Percentiles rank a stretch among this genome's conserved stretches.
These are phyloP conservation scores for Curvularia spicifera DNA, from an alignment of 2,329 filamentous ascomycete species.

Conservation along the genomic window DNA sequence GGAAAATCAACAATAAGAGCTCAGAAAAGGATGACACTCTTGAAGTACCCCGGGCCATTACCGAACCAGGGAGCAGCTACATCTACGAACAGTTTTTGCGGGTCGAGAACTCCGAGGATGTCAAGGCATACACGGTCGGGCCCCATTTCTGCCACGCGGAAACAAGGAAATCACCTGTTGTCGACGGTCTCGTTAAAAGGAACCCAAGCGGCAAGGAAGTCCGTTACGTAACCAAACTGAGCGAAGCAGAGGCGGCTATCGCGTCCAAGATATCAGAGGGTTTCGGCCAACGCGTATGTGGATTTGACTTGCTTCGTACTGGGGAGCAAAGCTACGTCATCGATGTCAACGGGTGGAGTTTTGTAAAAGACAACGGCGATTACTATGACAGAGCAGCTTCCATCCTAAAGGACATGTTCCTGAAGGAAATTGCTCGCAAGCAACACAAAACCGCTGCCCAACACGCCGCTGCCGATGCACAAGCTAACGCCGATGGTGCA, in stretches of 20 bases:
- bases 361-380: conserved; percentile 98
- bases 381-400: conserved; percentile 92
- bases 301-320: conserved; percentile 90
- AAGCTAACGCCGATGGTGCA: conserved; percentile 29
- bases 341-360: conserved; percentile 99
- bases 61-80: conserved; percentile 82
- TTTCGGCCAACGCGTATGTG: conserved; percentile 94
- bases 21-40: conserved; percentile 88
- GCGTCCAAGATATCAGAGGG: conserved; percentile 88
- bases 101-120: conserved; percentile 96
- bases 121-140: conserved; percentile 97
- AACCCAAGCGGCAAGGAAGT: conserved; percentile 98
- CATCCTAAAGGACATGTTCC: conserved; percentile 87
- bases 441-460: conserved; percentile 53
- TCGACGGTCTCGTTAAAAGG: conserved; percentile 91
- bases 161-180: conserved; percentile 94
- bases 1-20: conserved; percentile 98
- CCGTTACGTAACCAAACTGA: conserved; percentile 88
- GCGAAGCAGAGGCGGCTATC: conserved; percentile 79
- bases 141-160: conserved; percentile 94
- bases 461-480: conserved; percentile 45
- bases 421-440: conserved; percentile 74
- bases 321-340: conserved; percentile 94
- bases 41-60: conserved; percentile 77
- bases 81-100: conserved; percentile 97